Evolutionary conservation across 495 filamentous ascomycete genomes (phyloP), one percentile per base, ranked within the genome.

Genomic region (Wilcoxina mikolae): DNA sequence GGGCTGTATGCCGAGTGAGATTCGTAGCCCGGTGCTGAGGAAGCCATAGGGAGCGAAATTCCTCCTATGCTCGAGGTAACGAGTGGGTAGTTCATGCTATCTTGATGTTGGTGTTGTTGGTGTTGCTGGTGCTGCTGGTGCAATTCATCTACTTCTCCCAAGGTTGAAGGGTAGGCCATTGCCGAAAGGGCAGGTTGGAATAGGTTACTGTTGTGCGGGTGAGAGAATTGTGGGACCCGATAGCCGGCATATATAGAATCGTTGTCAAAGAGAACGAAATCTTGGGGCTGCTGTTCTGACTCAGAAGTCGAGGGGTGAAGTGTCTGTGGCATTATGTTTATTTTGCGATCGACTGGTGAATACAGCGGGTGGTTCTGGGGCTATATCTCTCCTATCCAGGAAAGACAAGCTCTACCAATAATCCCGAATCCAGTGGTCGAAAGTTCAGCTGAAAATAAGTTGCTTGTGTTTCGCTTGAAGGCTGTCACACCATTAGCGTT

Each of bases 201-300:
- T 24, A 57, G 52, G 9, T 55, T 58, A 20, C 58, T 51, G 23
- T 53, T 51, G 38, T 38, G 53, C 47, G 57, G 60, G 26, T 60
- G 58, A 20, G 60, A 57, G 35, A 61, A 61, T 31, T 41, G 42
- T 59, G 60, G 20, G 20, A n/a, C 10, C 11, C 49, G 29, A 52
- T 38, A 52, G 28, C 15, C 39, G 43, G 49, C 54, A 60, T 64
- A 64, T 57, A 64, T 31, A 54, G 52, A 10, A 12, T 57, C 57
- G 15, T 64, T 56, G 7, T 54, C 61, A 25, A 60, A 65, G 23
- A 65, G 51, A 41, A 65, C 60, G 56, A 65, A 65, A 53, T 65
- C 60, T 33, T 56, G 35, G 4, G 55, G 24, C 38, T 53, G 20
- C 7, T 35, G 31, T 23, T 61, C 59, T 35, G 59, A 54, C 27